A percentile compares a stretch with the other conserved stretches of the same genome.
Conservation (phyloP, 495 filamentous ascomycete species). For the Chaetomium tenue region DNA sequence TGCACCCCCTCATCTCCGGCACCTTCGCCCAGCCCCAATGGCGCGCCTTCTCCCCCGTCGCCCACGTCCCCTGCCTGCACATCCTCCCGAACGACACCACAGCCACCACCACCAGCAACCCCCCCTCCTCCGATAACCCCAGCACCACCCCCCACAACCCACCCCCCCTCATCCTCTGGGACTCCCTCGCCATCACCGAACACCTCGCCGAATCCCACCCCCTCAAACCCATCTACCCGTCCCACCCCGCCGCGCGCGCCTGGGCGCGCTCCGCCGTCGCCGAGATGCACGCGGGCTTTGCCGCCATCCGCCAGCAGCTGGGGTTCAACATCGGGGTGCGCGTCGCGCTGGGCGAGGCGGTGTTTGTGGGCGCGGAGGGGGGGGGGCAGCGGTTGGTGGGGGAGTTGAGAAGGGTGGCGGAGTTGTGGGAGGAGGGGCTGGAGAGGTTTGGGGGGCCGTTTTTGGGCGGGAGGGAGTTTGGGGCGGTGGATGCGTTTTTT, state of each 20-base stretch:
- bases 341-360: constrained; percentile 26
- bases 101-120: background rate
- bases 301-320: constrained; percentile 44
- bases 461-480: constrained; percentile 41
- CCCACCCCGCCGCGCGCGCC: constrained; percentile 35
- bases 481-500: constrained; percentile 45
- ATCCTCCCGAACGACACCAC: constrained; percentile 10
- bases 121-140: background rate
- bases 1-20: constrained; percentile 24
- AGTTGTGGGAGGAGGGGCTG: constrained; percentile 43
- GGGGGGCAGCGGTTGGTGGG: constrained; percentile 20
- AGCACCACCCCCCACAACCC: background rate
- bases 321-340: constrained; percentile 48
- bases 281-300: constrained; percentile 58
- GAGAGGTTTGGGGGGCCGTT: constrained; percentile 40
- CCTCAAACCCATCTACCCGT: constrained; percentile 47
- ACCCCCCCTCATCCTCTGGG: constrained; percentile 40
- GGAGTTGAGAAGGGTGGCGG: constrained; percentile 37
- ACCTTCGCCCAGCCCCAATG: constrained; percentile 27
- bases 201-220: constrained; percentile 52
- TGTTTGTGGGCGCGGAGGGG: constrained; percentile 18
- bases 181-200: constrained; percentile 56
- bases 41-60: constrained; percentile 34
- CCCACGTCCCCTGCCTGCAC: constrained; percentile 38
- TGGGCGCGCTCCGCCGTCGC: constrained; percentile 51